phyloP scores from a whole-genome alignment of 2,329 filamentous ascomycete species.

The Cordyceps pruinosa region DNA sequence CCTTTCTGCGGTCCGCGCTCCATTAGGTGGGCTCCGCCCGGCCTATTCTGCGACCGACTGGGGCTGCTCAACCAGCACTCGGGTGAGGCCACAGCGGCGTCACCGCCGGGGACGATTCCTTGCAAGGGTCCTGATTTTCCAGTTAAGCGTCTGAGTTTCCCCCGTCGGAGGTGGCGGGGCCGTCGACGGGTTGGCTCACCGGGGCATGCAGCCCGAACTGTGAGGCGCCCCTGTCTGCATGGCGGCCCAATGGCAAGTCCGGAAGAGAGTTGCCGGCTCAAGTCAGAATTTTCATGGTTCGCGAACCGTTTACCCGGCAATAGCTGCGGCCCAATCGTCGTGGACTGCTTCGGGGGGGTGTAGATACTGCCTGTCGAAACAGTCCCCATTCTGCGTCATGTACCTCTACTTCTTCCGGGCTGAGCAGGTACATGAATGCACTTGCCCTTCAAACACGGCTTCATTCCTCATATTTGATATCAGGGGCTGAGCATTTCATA shows the following conservation, averaged over 20 bases:
- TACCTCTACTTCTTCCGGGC: background rate
- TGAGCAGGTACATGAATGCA: background rate
- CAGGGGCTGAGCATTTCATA: background rate
- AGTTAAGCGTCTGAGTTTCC: background rate
- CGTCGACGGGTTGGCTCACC: background rate
- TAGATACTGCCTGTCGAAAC: background rate
- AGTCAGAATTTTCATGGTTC: background rate
- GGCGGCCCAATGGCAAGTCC: background rate
- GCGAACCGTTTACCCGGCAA: background rate
- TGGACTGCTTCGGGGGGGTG: background rate
- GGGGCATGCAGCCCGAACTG: too few relatives aligned
- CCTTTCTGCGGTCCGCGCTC: background rate
- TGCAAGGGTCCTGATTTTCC: background rate
- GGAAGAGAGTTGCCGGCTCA: background rate
- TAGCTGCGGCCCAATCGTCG: background rate
- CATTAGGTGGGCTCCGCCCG: background rate
- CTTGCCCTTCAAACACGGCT: background rate
- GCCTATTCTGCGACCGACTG: slow-evolving; percentile 3
- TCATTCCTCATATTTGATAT: background rate
- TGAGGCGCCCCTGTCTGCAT: background rate
- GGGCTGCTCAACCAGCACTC: background rate
- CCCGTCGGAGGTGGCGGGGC: background rate
- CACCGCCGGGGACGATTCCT: background rate
- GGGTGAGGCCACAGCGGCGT: background rate
- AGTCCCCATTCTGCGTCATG: background rate